Percentiles rank a stretch among this genome's conserved stretches.
phyloP scores from a whole-genome alignment of 2,329 filamentous ascomycete genomes.

The Stromatinia cepivora region DNA sequence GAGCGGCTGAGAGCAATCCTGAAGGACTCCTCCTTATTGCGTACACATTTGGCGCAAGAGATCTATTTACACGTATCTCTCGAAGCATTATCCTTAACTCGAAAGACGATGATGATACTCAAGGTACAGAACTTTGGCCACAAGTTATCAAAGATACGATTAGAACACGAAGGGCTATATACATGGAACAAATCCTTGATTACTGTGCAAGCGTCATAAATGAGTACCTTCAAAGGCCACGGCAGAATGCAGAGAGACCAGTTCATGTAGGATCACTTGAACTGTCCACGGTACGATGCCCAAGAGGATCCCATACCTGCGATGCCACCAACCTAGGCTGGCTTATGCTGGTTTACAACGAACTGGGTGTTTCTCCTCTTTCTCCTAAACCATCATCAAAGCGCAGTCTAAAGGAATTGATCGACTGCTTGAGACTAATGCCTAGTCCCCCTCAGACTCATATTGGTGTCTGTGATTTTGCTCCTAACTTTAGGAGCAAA shows the following conservation, averaged over 20 bases:
- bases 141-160: conserved; percentile 50
- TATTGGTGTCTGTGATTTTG: conserved; percentile 52
- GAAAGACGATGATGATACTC: conserved; percentile 45
- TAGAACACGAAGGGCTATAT: conserved; percentile 50
- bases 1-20: conserved; percentile 48
- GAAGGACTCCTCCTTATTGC: conserved; percentile 54
- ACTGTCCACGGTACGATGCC: conserved; percentile 49
- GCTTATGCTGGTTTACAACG: conserved; percentile 53
- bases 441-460: conserved; percentile 48
- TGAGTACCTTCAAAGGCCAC: conserved; percentile 47
- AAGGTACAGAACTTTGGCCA: conserved; percentile 48
- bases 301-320: conserved; percentile 51
- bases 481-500: conserved; percentile 49
- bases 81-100: conserved; percentile 52
- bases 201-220: conserved; percentile 48
- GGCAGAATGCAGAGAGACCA: conserved; percentile 25
- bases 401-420: conserved; percentile 48
- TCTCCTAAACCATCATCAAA: conserved; percentile 38
- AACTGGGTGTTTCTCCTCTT: conserved; percentile 48
- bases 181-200: conserved; percentile 52
- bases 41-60: conserved; percentile 52
- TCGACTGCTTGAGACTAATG: conserved; percentile 47
- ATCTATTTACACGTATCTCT: conserved; percentile 52
- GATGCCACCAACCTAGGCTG: conserved; percentile 56
- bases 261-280: conserved; percentile 33